These are phyloP conservation scores for Komagataella kurtzmanii DNA, from an alignment of 805 yeast species.

Conservation along the genomic window DNA sequence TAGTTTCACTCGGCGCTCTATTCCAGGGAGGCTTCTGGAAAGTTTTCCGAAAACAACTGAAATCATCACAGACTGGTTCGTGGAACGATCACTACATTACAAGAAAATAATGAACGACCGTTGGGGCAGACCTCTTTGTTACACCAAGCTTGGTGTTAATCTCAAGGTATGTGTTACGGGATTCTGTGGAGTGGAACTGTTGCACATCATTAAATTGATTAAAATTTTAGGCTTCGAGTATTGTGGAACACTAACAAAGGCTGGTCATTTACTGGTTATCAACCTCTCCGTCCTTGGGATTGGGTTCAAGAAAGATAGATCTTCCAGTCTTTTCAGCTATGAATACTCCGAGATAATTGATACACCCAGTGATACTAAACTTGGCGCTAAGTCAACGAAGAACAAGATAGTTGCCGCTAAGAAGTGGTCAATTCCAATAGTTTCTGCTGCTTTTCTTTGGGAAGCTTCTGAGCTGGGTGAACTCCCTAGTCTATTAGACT, in stretches of 20 bases:
- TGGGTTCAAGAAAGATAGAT: constrained; percentile 22
- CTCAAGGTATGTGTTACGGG: constrained; percentile 48
- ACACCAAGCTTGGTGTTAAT: constrained; percentile 6
- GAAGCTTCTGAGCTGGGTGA: constrained; percentile 26
- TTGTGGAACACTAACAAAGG: constrained; percentile 31
- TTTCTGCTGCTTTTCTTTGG: constrained; percentile 41
- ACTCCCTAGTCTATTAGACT: constrained; percentile 27
- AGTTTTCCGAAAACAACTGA: constrained; percentile 9
- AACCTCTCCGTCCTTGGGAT: constrained; percentile 27
- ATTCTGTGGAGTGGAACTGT: constrained; percentile 60
- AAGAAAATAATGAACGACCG: constrained; percentile 32
- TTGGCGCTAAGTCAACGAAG: constrained; percentile 24
- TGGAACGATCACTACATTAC: constrained; percentile 61
- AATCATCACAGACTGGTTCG: constrained; percentile 65
- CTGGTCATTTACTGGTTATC: constrained; percentile 43
- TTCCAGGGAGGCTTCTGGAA: constrained; percentile 8
- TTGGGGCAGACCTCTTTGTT: constrained; percentile 49
- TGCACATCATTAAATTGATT: constrained; percentile 53
- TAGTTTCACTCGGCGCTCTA: constrained; percentile 3
- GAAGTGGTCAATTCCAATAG: constrained; percentile 43
- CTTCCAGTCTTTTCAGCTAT: constrained; percentile 28
- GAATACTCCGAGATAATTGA: constrained; percentile 17
- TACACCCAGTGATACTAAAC: constrained; percentile 2
- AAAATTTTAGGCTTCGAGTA: constrained; percentile 36
- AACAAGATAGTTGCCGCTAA: constrained; percentile 47